Evolutionary conservation across 2,329 filamentous ascomycete species (phyloP).

Genomic region (Phaeosphaeriaceae sp.): DNA sequence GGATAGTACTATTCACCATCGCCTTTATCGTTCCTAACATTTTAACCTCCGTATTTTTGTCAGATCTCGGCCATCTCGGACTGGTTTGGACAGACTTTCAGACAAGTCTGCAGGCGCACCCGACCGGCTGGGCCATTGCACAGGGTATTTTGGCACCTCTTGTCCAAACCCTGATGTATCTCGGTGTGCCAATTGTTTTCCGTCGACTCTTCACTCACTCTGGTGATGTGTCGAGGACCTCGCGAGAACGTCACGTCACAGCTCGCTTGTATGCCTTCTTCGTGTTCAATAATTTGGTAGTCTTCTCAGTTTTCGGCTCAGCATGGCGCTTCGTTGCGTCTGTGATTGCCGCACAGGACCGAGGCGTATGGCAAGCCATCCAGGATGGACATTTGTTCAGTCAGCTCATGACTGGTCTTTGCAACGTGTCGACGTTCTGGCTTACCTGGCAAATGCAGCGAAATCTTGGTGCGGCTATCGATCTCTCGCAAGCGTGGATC

Average conservation of each 20-base stretch:
- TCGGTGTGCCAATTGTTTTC: conserved; percentile 88
- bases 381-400: conserved; percentile 67
- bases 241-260: conserved; percentile 83
- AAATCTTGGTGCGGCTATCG: conserved; percentile 81
- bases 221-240: conserved; percentile 90
- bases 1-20: conserved; percentile 80
- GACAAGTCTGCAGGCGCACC: conserved; percentile 66
- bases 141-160: conserved; percentile 92
- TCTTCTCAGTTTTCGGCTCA: conserved; percentile 90
- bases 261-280: conserved; percentile 96
- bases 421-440: conserved; percentile 88
- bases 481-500: conserved; percentile 84
- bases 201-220: conserved; percentile 81
- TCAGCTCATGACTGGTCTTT: conserved; percentile 76
- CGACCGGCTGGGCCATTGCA: conserved; percentile 79
- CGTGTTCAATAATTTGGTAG: conserved; percentile 92
- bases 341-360: conserved; percentile 63
- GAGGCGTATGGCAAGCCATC: conserved; percentile 72
- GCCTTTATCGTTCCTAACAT: conserved; percentile 91
- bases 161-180: conserved; percentile 83
- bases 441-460: conserved; percentile 87
- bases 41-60: conserved; percentile 89
- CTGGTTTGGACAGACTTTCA: conserved; percentile 81
- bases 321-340: conserved; percentile 78
- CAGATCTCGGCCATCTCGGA: conserved; percentile 83